Base-by-base conservation (phyloP, 345 rosid genomes). In the Cardamine resedifolia region DNA sequence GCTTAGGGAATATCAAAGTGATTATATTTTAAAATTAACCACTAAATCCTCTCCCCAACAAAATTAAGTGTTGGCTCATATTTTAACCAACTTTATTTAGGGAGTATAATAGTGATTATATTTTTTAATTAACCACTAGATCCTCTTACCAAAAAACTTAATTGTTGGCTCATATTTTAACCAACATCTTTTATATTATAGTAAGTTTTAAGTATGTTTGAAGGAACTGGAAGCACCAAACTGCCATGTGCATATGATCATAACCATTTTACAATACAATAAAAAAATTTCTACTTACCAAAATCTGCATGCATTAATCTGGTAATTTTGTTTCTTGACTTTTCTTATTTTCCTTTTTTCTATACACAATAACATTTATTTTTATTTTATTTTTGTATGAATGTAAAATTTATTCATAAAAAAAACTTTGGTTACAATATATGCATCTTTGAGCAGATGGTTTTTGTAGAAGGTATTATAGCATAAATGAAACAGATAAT, bases 161-260 rank as follows among this genome's bases (percentile, higher is more conserved):
- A 49, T 19, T 67, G 78, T 62, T 75, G 73, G 78, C 78, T 67
- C 73, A 23, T 67, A 59, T 66, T 51, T 55, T 30, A 50, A 74
- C 53, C 23, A 59, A 57, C 60, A 15, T 38, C 4, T 57, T 43
- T 48, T 58, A 66, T 73, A 59, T 50, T 27, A 39, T 50, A 15
- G 3, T 26, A 50, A 41, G 7, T 33, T 34, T 75, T 60, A 49
- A 68, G 79, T 68, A 36, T 43, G 30, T 44, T 24, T 45, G 65
- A 75, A 62, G 70, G n/a, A 44, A 44, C 20, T 44, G 8, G 19
- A 68, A 62, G 19, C 70, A 75, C 41, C 65, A 61, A 61, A 60
- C 52, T 68, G 50, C 33, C 79, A 75, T 75, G 79, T 75, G 79
- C 74, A 20, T 60, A 75, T 53, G 64, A 62, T 69, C 31, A 61